phyloP scores from a whole-genome alignment of 2,329 filamentous ascomycete species.

The Sarocladium brachiariae region DNA sequence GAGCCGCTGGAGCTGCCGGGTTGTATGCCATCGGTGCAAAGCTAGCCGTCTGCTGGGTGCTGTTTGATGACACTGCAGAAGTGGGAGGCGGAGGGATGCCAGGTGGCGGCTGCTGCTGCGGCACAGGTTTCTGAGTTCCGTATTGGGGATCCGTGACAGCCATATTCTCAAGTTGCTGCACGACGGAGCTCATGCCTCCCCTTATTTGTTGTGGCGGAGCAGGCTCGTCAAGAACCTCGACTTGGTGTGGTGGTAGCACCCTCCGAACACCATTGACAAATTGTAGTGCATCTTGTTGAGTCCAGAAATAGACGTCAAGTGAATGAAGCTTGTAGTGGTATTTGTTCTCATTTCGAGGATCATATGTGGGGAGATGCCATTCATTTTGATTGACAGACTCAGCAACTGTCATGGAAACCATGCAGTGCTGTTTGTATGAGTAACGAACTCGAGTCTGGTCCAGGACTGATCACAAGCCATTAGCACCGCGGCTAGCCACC shows the following conservation, averaged over 20 bases:
- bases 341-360: slow-evolving; percentile 66
- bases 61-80: slow-evolving; percentile 15
- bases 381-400: slow-evolving; percentile 46
- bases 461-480: slow-evolving; percentile 43
- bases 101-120: slow-evolving; percentile 15
- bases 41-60: slow-evolving; percentile 27
- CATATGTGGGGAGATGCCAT: slow-evolving; percentile 70
- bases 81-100: slow-evolving; percentile 17
- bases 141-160: slow-evolving; percentile 57
- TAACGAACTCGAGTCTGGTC: slow-evolving; percentile 60
- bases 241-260: slow-evolving; percentile 53
- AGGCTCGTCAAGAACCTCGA: slow-evolving; percentile 61
- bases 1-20: slow-evolving; percentile 68
- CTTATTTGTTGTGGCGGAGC: slow-evolving; percentile 37
- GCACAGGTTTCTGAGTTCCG: slow-evolving; percentile 18
- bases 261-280: slow-evolving; percentile 63
- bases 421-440: slow-evolving; percentile 66
- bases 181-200: slow-evolving; percentile 60
- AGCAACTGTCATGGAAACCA: slow-evolving; percentile 62
- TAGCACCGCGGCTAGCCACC: neutral
- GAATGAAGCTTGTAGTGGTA: slow-evolving; percentile 74
- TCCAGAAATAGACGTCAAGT: slow-evolving; percentile 76
- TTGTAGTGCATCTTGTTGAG: slow-evolving; percentile 60
- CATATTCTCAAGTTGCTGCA: slow-evolving; percentile 66
- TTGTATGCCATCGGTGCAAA: slow-evolving; percentile 69